Evolutionary conservation across 805 yeast species (phyloP).

Genomic region (Lipomyces chichibuensis): DNA sequence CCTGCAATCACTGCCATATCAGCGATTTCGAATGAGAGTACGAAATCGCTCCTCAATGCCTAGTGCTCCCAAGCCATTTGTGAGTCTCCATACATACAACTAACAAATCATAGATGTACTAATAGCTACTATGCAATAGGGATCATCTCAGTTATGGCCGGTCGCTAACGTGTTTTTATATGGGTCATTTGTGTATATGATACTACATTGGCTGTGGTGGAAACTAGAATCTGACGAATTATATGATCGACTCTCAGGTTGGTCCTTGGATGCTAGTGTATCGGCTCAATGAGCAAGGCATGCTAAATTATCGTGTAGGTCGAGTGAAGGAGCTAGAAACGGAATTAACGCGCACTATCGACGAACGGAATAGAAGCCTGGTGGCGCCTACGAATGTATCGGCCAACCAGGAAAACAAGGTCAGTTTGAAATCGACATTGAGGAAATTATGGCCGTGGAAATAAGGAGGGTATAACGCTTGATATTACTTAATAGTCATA

Average conservation of each 20-base stretch:
- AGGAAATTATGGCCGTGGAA: conserved; percentile 18
- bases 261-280: not conserved
- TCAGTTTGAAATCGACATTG: not conserved
- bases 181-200: conserved; percentile 29
- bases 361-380: conserved; percentile 4
- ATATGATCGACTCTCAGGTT: conserved; percentile 16
- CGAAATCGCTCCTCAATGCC: not conserved
- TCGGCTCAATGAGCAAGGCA: not conserved
- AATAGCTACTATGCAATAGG: conserved; percentile 14
- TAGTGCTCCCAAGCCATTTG: conserved; percentile 1
- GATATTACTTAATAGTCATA: not conserved
- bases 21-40: not conserved
- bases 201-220: conserved; percentile 35
- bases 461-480: not conserved
- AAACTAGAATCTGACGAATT: conserved; percentile 29
- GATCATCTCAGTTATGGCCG: conserved; percentile 33
- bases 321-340: conserved; percentile 9
- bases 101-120: not conserved
- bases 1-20: not conserved
- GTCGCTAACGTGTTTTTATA: conserved; percentile 28
- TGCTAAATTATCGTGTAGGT: conserved; percentile 1
- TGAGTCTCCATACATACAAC: not conserved
- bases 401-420: not conserved
- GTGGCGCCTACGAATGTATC: not conserved
- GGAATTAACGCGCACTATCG: conserved; percentile 14